Evolutionary conservation across 306 rosid genomes (phyloP).

Genomic region (Lupinus albus): DNA sequence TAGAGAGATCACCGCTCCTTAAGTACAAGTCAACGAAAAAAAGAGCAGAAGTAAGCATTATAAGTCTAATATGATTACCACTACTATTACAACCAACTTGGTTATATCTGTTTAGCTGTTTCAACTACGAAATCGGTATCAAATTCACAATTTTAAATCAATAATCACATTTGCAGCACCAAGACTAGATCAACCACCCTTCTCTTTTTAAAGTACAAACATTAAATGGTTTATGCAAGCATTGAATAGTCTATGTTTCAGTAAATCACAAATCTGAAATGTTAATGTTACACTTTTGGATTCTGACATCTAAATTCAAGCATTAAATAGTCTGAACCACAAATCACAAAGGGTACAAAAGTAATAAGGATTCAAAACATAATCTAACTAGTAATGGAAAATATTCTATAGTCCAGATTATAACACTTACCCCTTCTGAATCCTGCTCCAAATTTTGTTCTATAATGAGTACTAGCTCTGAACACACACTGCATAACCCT

Average conservation of each 20-base stretch:
- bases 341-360: too few relatives aligned
- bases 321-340: too few relatives aligned
- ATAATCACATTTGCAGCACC: background rate
- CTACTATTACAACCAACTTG: conserved; percentile 1
- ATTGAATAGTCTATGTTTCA: conserved; percentile 2
- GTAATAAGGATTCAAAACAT: background rate
- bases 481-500: conserved; percentile 65
- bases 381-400: conserved; percentile 13
- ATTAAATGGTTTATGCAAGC: background rate
- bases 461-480: conserved; percentile 52
- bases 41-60: background rate
- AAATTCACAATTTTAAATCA: background rate
- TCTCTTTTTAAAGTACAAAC: conserved; percentile 5
- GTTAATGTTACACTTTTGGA: background rate
- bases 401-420: conserved; percentile 9
- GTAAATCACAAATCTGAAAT: conserved; percentile 10
- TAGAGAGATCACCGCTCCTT: background rate
- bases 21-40: conserved; percentile 7
- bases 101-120: conserved; percentile 13
- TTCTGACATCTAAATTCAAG: too few relatives aligned
- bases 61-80: conserved; percentile 10
- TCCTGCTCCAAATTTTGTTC: conserved; percentile 57
- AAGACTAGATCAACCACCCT: conserved; percentile 1
- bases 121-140: background rate
- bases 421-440: conserved; percentile 59